These are phyloP conservation scores for Berberis vulgaris DNA, from an alignment of 164 flowering plant species.

Conservation along the genomic window DNA sequence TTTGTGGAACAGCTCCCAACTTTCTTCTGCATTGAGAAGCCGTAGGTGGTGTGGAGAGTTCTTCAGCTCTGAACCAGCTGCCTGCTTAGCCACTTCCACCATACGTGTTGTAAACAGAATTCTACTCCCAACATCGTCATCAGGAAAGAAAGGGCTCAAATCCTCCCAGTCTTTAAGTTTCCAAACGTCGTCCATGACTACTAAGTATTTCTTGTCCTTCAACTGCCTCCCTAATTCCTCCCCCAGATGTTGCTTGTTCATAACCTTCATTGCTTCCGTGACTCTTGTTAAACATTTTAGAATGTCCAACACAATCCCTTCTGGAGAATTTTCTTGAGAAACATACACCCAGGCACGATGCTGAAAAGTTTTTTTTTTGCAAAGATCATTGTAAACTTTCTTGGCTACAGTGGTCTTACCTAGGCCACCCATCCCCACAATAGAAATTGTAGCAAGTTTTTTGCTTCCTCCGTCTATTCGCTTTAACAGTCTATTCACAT, in stretches of 20 bases:
- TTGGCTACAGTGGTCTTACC: slow-evolving; percentile 35
- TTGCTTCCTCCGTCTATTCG: slow-evolving; percentile 4
- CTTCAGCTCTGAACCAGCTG: slow-evolving; percentile 5
- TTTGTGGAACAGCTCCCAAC: slow-evolving; percentile 11
- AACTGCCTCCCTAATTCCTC: not conserved
- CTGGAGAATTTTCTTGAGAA: not conserved
- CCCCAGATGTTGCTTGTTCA: not conserved
- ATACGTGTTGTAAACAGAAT: slow-evolving; percentile 25
- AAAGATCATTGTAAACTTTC: slow-evolving; percentile 16
- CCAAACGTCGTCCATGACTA: slow-evolving; percentile 40
- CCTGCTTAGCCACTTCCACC: slow-evolving; percentile 9
- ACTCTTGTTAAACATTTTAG: not conserved
- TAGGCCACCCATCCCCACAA: slow-evolving; percentile 28
- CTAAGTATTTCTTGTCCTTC: slow-evolving; percentile 5
- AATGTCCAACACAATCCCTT: slow-evolving; percentile 12
- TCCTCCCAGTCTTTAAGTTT: slow-evolving; percentile 16
- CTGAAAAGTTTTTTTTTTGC: slow-evolving; percentile 15
- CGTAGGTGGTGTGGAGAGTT: not conserved
- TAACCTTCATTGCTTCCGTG: not conserved
- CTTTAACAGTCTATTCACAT: not conserved
- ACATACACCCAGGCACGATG: slow-evolving; percentile 21
- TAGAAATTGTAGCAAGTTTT: slow-evolving; percentile 12
- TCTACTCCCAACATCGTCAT: slow-evolving; percentile 6
- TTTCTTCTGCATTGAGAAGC: slow-evolving; percentile 1
- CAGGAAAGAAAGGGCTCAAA: slow-evolving; percentile 17